Conservation (phyloP, 2,329 filamentous ascomycete genomes). For the Sporothrix luriei region DNA sequence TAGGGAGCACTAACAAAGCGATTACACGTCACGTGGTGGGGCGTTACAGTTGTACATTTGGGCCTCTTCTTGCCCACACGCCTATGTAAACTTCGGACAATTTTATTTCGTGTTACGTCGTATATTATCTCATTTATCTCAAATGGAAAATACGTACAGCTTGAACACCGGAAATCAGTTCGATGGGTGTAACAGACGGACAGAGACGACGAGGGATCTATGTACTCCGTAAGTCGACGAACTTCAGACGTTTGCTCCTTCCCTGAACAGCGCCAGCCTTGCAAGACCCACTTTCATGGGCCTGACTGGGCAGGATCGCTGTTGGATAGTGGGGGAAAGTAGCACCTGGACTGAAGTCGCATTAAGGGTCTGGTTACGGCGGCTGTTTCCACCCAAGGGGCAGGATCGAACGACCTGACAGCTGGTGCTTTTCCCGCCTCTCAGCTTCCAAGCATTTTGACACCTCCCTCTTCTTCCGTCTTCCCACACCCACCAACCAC, state of each 20-base stretch:
- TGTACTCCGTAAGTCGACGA: too few relatives aligned
- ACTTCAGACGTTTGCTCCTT: neutral
- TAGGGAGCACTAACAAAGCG: too few relatives aligned
- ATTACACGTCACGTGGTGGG: neutral
- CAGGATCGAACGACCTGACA: neutral
- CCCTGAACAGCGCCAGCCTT: neutral
- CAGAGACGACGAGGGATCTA: too few relatives aligned
- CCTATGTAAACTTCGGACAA: too few relatives aligned
- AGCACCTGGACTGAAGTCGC: neutral
- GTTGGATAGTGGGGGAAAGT: neutral
- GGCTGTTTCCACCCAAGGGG: neutral
- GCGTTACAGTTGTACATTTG: neutral
- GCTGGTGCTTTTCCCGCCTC: neutral
- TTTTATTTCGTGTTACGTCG: too few relatives aligned
- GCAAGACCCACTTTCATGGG: neutral
- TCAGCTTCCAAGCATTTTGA: neutral
- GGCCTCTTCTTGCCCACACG: neutral
- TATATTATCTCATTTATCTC: too few relatives aligned
- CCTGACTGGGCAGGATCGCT: neutral
- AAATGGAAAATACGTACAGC: too few relatives aligned
- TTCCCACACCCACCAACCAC: constrained; percentile 8
- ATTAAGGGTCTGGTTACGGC: constrained; percentile 13
- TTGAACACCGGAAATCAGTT: too few relatives aligned
- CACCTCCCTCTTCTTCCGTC: neutral
- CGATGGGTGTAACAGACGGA: too few relatives aligned